phyloP scores from a whole-genome alignment of 2,329 filamentous ascomycete genomes.

The Elsinoe arachidis region DNA sequence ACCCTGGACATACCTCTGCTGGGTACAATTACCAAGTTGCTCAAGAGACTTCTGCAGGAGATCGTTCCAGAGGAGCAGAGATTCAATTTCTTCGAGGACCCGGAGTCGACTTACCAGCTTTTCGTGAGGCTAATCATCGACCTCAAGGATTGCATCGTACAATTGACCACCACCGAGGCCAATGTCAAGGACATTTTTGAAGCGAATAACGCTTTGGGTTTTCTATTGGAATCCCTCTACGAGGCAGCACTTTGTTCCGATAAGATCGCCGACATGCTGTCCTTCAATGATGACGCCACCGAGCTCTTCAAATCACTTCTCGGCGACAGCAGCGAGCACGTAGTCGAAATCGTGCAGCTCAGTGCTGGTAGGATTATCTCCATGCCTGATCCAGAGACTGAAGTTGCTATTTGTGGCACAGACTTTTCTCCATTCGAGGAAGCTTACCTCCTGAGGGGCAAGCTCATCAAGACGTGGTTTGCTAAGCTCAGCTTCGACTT shows the following conservation, averaged over 20 bases:
- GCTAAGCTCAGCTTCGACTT: not conserved
- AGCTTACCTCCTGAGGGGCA: not conserved
- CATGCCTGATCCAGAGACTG: conserved; percentile 1
- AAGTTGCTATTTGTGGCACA: not conserved
- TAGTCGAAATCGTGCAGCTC: not conserved
- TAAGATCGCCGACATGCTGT: conserved; percentile 1
- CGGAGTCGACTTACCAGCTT: not conserved
- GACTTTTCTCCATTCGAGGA: not conserved
- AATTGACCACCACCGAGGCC: no score
- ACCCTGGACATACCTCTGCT: no score
- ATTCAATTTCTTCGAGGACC: not conserved
- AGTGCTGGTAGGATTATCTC: not conserved
- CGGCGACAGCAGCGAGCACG: not conserved
- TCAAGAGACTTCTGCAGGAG: not conserved
- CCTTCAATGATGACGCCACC: not conserved
- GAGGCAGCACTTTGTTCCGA: not conserved
- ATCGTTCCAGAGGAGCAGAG: not conserved
- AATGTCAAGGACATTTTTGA: not conserved
- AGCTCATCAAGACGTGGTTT: not conserved
- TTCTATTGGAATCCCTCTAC: not conserved
- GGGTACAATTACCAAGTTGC: no score
- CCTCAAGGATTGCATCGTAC: not conserved
- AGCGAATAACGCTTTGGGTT: not conserved
- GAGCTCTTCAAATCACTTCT: not conserved
- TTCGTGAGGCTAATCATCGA: not conserved